These are phyloP conservation scores for Umbelopsis isabellina DNA, from an alignment of 192 early-diverging fungal genomes.

Conservation along the genomic window DNA sequence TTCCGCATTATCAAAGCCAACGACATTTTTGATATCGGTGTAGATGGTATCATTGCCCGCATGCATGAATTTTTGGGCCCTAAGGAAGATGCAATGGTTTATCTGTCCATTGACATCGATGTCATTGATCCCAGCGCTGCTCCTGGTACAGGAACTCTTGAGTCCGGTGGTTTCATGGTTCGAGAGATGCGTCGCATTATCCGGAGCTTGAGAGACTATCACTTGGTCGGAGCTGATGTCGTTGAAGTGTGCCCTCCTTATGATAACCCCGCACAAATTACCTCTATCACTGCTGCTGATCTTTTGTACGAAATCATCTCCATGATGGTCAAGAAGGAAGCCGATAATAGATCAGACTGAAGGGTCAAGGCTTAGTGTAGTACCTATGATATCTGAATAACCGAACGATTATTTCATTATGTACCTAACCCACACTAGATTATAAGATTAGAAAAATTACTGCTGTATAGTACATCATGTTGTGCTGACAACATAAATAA, in stretches of 20 bases:
- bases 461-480: too few relatives aligned
- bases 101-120: constrained; percentile 49
- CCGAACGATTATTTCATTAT: too few relatives aligned
- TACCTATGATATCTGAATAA: background rate
- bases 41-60: constrained; percentile 42
- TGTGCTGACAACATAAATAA: too few relatives aligned
- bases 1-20: constrained; percentile 47
- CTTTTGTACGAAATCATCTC: constrained; percentile 37
- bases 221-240: constrained; percentile 47
- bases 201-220: constrained; percentile 40
- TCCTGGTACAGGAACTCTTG: constrained; percentile 45
- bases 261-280: constrained; percentile 46
- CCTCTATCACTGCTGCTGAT: constrained; percentile 37
- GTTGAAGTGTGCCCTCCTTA: constrained; percentile 51
- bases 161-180: constrained; percentile 45
- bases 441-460: too few relatives aligned
- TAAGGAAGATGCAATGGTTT: constrained; percentile 35
- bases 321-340: constrained; percentile 36
- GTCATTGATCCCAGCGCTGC: constrained; percentile 45
- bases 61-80: constrained; percentile 38
- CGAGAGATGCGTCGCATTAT: constrained; percentile 43
- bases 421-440: too few relatives aligned
- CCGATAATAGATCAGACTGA: background rate
- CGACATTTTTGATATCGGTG: constrained; percentile 47
- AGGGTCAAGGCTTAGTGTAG: background rate